A percentile compares a stretch with the other conserved stretches of the same genome.
Conservation (phyloP, 495 filamentous ascomycete species). For the Diplogelasinospora grovesii region DNA sequence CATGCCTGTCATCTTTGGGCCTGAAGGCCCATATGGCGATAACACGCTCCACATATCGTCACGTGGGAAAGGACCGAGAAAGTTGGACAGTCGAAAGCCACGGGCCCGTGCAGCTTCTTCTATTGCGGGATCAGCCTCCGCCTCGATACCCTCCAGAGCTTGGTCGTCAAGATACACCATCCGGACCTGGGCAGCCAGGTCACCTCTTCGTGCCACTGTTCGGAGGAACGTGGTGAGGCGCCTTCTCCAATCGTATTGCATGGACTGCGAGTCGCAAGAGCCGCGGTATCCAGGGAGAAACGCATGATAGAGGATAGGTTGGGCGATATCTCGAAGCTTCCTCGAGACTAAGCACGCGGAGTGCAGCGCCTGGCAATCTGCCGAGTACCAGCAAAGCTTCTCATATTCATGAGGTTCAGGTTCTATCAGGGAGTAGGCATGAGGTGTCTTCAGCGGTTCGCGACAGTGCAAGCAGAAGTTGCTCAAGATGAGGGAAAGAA, state of each 20-base stretch:
- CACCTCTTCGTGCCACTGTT: neutral
- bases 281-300: conserved; percentile 12
- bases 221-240: conserved; percentile 10
- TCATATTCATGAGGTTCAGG: too few species aligned
- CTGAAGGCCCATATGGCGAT: conserved; percentile 2
- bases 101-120: conserved; percentile 5
- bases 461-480: conserved; percentile 16
- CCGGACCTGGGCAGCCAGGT: neutral
- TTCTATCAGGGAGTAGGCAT: conserved; percentile 7
- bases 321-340: conserved; percentile 9
- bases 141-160: neutral
- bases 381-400: conserved; percentile 13
- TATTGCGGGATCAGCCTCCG: conserved; percentile 2
- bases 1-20: conserved; percentile 9
- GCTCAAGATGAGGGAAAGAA: conserved; percentile 13
- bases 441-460: conserved; percentile 1
- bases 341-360: conserved; percentile 12
- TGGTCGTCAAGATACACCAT: neutral
- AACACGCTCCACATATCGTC: neutral
- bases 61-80: conserved; percentile 12
- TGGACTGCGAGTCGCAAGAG: conserved; percentile 6
- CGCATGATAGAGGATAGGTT: conserved; percentile 14
- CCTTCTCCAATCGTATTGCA: conserved; percentile 3
- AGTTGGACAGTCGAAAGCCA: conserved; percentile 10
- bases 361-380: conserved; percentile 8